Percentiles rank a stretch among this genome's conserved stretches.
Evolutionary conservation across 1,284 basidiomycete genomes (phyloP).

Genomic region (Sanghuangporus weigelae): DNA sequence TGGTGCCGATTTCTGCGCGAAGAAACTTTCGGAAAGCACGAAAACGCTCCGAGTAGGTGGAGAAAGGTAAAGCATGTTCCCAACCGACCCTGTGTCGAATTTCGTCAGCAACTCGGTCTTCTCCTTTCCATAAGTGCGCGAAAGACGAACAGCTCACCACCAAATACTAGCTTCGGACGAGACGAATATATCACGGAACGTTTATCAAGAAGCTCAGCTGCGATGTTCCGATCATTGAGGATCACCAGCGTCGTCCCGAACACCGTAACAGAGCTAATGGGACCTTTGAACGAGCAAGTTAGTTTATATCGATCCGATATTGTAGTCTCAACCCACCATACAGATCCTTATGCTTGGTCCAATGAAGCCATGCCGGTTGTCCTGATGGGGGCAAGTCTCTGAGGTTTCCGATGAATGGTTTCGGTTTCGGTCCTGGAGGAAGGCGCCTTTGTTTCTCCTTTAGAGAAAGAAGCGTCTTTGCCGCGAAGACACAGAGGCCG

Average conservation of each 20-base stretch:
- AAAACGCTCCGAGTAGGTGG: slow-evolving; percentile 1
- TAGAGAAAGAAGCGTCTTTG: background rate
- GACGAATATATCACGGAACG: slow-evolving; percentile 44
- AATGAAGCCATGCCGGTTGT: slow-evolving; percentile 16
- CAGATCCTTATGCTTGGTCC: slow-evolving; percentile 11
- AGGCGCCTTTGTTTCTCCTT: background rate
- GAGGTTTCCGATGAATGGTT: slow-evolving; percentile 13
- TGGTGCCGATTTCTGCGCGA: slow-evolving; percentile 3
- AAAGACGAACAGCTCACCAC: slow-evolving; percentile 3
- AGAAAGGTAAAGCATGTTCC: background rate
- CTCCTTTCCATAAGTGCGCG: too few species aligned
- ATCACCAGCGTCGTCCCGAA: slow-evolving; percentile 39
- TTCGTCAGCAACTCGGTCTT: background rate
- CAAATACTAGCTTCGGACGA: slow-evolving; percentile 26
- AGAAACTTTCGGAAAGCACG: slow-evolving; percentile 6
- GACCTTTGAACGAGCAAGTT: background rate
- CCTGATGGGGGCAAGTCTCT: slow-evolving; percentile 9
- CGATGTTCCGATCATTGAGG: slow-evolving; percentile 35
- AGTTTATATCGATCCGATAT: background rate
- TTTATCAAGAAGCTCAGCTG: slow-evolving; percentile 42
- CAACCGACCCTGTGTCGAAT: slow-evolving; percentile 4
- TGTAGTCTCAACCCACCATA: slow-evolving; percentile 13
- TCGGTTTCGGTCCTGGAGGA: slow-evolving; percentile 7
- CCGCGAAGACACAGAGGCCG: background rate
- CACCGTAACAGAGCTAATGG: slow-evolving; percentile 28